Evolutionary conservation across 2,329 filamentous ascomycete species (phyloP).

Genomic region (Podosphaera leucotricha): DNA sequence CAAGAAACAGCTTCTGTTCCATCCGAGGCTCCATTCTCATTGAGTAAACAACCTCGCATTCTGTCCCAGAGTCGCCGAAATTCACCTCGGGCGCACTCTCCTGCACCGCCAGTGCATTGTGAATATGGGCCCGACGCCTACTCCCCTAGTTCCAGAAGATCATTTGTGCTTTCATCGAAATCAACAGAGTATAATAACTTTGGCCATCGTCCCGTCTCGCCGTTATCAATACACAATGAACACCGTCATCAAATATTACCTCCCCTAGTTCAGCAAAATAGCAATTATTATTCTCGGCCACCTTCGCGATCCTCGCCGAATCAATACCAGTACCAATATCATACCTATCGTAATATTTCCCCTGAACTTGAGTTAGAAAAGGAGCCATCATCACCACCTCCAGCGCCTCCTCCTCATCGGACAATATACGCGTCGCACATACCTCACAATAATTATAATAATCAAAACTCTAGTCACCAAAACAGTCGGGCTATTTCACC

Average conservation of each 20-base stretch:
- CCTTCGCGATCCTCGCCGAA: conserved; percentile 10
- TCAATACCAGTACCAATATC: conserved; percentile 11
- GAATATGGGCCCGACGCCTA: neutral
- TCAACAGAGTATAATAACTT: conserved; percentile 15
- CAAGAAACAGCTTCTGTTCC: conserved; percentile 17
- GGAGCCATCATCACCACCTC: conserved; percentile 34
- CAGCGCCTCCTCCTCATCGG: conserved; percentile 54
- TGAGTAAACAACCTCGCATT: neutral
- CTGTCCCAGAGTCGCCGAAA: neutral
- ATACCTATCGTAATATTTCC: conserved; percentile 17
- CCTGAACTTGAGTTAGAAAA: conserved; percentile 17
- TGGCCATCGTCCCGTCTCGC: conserved; percentile 9
- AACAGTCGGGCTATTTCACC: conserved; percentile 38
- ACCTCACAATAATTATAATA: conserved; percentile 18
- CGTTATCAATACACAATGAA: conserved; percentile 11
- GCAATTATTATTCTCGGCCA: conserved; percentile 18
- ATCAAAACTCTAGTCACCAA: conserved; percentile 21
- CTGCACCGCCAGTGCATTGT: conserved; percentile 4
- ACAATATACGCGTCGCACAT: conserved; percentile 23
- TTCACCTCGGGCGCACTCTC: conserved; percentile 3
- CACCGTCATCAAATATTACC: conserved; percentile 7
- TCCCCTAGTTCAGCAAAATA: conserved; percentile 13
- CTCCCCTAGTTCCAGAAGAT: conserved; percentile 13
- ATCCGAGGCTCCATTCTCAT: neutral
- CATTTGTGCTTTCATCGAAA: conserved; percentile 19